A percentile compares a stretch with the other conserved stretches of the same genome.
Evolutionary conservation across 2,329 filamentous ascomycete genomes (phyloP).

Genomic region (Tolypocladium tropicale): DNA sequence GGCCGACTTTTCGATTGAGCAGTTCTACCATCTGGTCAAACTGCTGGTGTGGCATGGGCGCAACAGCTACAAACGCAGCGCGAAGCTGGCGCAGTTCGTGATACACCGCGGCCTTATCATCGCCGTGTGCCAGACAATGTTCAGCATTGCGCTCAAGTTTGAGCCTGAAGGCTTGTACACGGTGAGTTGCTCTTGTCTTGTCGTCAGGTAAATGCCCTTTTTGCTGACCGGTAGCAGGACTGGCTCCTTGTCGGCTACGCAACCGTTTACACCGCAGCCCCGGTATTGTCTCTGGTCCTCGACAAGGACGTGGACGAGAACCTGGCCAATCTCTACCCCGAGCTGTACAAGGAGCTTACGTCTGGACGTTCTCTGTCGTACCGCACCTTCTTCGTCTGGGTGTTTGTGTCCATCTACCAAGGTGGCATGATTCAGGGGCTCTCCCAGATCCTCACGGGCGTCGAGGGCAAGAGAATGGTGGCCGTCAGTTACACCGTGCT

Average conservation of each 20-base stretch:
- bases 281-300: conserved; percentile 86
- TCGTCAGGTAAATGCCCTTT: neutral
- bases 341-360: conserved; percentile 96
- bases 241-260: conserved; percentile 97
- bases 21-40: conserved; percentile 92
- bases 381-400: conserved; percentile 94
- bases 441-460: conserved; percentile 74
- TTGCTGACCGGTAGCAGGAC: conserved; percentile 40
- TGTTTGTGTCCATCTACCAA: conserved; percentile 89
- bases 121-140: conserved; percentile 92
- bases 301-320: conserved; percentile 93
- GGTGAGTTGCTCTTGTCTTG: conserved; percentile 20
- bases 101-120: conserved; percentile 96
- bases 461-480: conserved; percentile 68
- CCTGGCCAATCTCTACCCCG: conserved; percentile 88
- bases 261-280: conserved; percentile 87
- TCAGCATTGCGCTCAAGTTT: conserved; percentile 84
- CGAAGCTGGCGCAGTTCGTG: conserved; percentile 94
- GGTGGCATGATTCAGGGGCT: conserved; percentile 93
- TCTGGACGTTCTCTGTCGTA: conserved; percentile 79
- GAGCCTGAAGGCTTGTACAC: conserved; percentile 91
- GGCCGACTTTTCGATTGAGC: conserved; percentile 91
- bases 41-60: conserved; percentile 97
- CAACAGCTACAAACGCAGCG: conserved; percentile 92
- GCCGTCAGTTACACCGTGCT: conserved; percentile 86